Evolutionary conservation across 1,284 basidiomycete species (phyloP).

Genomic region (Rhodotorula glutinis): DNA sequence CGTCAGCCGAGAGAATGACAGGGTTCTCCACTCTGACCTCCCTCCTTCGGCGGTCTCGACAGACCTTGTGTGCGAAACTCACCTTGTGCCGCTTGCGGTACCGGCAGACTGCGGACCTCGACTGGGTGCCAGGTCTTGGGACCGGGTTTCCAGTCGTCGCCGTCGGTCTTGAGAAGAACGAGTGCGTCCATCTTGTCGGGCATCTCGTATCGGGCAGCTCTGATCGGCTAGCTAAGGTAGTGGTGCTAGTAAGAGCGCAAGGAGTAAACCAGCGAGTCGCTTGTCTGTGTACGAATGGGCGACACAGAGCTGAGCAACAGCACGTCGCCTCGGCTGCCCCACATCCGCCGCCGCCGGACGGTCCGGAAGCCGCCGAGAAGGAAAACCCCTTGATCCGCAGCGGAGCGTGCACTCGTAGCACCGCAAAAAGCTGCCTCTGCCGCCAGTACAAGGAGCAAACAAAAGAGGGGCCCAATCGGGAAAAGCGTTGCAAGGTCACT

Average conservation of each 20-base stretch:
- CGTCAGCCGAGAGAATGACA: no score
- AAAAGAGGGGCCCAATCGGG: no score
- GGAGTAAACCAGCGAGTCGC: no score
- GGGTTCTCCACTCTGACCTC: background rate
- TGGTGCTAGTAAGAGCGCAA: no score
- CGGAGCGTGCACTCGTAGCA: no score
- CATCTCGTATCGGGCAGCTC: no score
- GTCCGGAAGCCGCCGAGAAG: background rate
- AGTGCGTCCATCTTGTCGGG: constrained; percentile 23
- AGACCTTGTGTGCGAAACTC: no score
- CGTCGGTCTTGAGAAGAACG: constrained; percentile 21
- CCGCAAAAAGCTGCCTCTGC: no score
- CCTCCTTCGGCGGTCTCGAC: background rate
- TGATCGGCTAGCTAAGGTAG: no score
- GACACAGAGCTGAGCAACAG: background rate
- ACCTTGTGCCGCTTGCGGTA: constrained; percentile 13
- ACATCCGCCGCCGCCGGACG: background rate
- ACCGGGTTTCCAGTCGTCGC: constrained; percentile 22
- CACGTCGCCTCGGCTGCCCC: background rate
- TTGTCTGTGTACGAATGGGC: no score
- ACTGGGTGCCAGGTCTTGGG: constrained; percentile 27
- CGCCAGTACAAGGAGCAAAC: no score
- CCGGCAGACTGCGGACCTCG: constrained; percentile 18
- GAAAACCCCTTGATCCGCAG: background rate
- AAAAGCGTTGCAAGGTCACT: background rate